Percentiles rank a stretch among this genome's conserved stretches.
phyloP scores from a whole-genome alignment of 176 grass and related monocot species.

The Triticum monococcum region DNA sequence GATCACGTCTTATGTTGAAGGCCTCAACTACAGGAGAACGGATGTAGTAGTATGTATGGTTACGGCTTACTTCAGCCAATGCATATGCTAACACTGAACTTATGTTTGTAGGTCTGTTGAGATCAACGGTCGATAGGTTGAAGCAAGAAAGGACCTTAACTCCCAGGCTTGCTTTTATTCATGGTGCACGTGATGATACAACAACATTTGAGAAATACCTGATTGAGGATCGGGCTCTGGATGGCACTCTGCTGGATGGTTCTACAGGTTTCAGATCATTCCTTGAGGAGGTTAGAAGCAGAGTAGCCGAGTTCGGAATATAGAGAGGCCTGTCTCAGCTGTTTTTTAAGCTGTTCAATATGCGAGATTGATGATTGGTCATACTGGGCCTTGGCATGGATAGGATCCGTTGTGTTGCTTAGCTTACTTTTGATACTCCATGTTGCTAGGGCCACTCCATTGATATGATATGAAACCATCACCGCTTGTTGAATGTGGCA shows the following conservation, averaged over 20 bases:
- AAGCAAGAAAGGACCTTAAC: conserved; percentile 84
- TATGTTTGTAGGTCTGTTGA: conserved; percentile 59
- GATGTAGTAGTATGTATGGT: background rate
- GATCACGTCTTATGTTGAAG: background rate
- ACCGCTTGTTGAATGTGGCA: background rate
- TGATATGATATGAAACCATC: background rate
- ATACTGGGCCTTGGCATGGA: background rate
- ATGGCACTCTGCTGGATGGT: conserved; percentile 40
- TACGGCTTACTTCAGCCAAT: background rate
- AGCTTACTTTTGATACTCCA: background rate
- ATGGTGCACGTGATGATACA: conserved; percentile 72
- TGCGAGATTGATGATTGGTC: background rate
- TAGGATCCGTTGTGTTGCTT: background rate
- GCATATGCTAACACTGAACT: conserved; percentile 1
- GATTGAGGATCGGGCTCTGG: conserved; percentile 66
- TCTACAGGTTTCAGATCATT: conserved; percentile 44
- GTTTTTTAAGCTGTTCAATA: background rate
- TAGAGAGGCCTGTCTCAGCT: background rate
- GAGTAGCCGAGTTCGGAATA: conserved; percentile 36
- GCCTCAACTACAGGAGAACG: background rate
- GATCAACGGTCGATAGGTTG: conserved; percentile 62
- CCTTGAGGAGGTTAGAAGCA: conserved; percentile 45
- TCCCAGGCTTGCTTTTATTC: conserved; percentile 69
- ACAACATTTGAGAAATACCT: conserved; percentile 75
- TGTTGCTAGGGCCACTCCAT: no score